Evolutionary conservation across 192 early-diverging fungal species (phyloP).

Genomic region (Coemansia sp.): DNA sequence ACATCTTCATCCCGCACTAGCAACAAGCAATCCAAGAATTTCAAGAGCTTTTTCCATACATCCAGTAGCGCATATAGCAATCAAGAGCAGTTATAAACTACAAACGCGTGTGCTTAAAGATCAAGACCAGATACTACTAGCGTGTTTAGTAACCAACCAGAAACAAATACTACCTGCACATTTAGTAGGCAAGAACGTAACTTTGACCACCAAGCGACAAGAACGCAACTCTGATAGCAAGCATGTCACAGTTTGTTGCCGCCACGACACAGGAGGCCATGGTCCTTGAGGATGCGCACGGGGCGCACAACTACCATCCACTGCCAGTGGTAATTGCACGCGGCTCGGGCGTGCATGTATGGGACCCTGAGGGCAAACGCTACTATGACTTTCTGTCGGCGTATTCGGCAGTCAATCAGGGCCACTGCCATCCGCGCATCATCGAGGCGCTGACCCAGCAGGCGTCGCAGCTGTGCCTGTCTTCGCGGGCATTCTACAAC

Average conservation of each 20-base stretch:
- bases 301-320: constrained; percentile 99
- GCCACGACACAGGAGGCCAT: constrained; percentile 55
- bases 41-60: not conserved
- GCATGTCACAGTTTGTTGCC: constrained; percentile 1
- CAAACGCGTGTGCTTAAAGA: too few species aligned
- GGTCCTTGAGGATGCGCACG: constrained; percentile 78
- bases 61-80: not conserved
- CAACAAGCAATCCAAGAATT: not conserved
- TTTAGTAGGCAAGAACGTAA: not conserved
- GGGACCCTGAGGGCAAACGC: constrained; percentile 84
- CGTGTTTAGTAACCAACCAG: too few species aligned
- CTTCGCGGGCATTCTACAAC: constrained; percentile 97
- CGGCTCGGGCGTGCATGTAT: constrained; percentile 87
- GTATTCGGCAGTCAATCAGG: constrained; percentile 80
- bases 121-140: too few species aligned
- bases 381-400: constrained; percentile 82
- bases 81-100: too few species aligned
- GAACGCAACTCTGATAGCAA: not conserved
- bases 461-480: constrained; percentile 78
- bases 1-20: not conserved
- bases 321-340: constrained; percentile 88
- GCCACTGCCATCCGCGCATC: constrained; percentile 96
- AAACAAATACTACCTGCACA: not conserved
- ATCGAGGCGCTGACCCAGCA: constrained; percentile 87
- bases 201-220: not conserved